Evolutionary conservation across 2,329 filamentous ascomycete species (phyloP).

Genomic region (Xylaria sp.): DNA sequence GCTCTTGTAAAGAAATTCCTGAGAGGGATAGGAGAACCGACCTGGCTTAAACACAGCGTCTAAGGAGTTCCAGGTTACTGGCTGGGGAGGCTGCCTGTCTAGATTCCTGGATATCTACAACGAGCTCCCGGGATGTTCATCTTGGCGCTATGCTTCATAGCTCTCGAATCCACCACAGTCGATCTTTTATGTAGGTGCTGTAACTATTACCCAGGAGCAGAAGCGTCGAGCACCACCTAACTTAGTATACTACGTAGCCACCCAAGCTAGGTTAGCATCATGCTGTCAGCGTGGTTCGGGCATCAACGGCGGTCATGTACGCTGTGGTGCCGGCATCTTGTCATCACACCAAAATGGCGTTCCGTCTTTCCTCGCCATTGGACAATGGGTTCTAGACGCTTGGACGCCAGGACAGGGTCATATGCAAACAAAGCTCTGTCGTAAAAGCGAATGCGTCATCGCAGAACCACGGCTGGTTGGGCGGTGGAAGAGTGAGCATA

Average conservation of each 20-base stretch:
- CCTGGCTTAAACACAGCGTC: slow-evolving; percentile 2
- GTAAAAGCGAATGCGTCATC: no score
- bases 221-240: background rate
- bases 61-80: background rate
- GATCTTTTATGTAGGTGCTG: background rate
- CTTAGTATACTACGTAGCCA: no score
- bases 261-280: background rate
- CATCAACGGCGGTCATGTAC: background rate
- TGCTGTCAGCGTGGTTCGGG: background rate
- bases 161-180: background rate
- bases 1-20: background rate
- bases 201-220: background rate
- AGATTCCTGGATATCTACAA: slow-evolving; percentile 1
- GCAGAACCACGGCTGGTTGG: background rate
- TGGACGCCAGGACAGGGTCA: background rate
- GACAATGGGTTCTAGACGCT: background rate
- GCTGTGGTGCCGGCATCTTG: background rate
- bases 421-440: no score
- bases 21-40: background rate
- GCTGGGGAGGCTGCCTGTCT: slow-evolving; percentile 17
- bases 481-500: background rate
- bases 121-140: background rate
- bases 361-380: background rate
- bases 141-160: slow-evolving; percentile 12
- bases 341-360: background rate